Conservation (phyloP, 2,329 filamentous ascomycete genomes). For the Microdochium paspali region DNA sequence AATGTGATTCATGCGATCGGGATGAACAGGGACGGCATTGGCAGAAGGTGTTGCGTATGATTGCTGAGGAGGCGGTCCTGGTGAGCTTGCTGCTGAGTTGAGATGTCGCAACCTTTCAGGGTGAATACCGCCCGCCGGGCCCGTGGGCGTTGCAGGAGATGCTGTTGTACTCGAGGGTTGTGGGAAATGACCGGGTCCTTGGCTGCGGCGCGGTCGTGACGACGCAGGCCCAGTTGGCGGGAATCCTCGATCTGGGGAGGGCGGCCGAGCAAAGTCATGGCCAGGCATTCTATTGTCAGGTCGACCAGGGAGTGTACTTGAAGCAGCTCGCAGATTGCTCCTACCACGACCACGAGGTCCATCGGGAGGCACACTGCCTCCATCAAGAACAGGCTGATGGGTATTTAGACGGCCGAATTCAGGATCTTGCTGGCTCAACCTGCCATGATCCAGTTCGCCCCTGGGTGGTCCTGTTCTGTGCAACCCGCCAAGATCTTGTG, state of each 20-base stretch:
- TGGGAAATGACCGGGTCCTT: constrained; percentile 15
- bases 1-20: constrained; percentile 33
- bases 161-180: not conserved
- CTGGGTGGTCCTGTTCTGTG: constrained; percentile 24
- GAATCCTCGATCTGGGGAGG: constrained; percentile 36
- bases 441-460: constrained; percentile 39
- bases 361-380: constrained; percentile 26
- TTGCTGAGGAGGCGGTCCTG: constrained; percentile 10
- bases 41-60: constrained; percentile 12
- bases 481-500: constrained; percentile 29
- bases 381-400: not conserved
- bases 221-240: constrained; percentile 45
- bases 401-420: constrained; percentile 53
- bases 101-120: constrained; percentile 20
- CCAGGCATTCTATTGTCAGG: constrained; percentile 18
- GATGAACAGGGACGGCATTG: constrained; percentile 21
- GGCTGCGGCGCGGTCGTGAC: constrained; percentile 34
- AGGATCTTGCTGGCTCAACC: constrained; percentile 45
- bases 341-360: constrained; percentile 44
- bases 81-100: constrained; percentile 7
- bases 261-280: constrained; percentile 2
- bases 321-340: constrained; percentile 26
- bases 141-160: not conserved
- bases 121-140: constrained; percentile 13
- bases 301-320: constrained; percentile 27